Evolutionary conservation across 2,329 filamentous ascomycete species (phyloP), one percentile per base, ranked within the genome.

Genomic region (Cladosporium sp.): DNA sequence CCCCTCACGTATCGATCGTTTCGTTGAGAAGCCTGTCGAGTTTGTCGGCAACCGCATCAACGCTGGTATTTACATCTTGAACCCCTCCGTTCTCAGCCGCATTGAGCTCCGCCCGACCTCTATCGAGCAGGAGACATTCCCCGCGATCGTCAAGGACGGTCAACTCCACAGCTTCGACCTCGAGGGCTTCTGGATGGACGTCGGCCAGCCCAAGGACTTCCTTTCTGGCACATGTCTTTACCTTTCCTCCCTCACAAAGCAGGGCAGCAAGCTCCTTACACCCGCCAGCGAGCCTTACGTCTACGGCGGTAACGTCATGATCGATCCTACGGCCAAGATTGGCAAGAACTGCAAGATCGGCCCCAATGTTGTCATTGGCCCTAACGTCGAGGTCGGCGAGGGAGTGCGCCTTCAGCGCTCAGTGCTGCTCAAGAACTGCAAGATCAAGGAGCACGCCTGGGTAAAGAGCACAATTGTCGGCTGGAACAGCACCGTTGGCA

Each of bases 41-140:
- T 97, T 97, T 72, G 93, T 97, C 58, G 93, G 93, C 69, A 97
- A 97, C 84, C 89, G 93, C 65, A 97, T 97, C 83, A 97, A 97
- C 70, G 94, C 93, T 66, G 94, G 94, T 78, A 90, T 97, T 77
- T 97, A 97, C 82, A 96, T 97, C 69, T 83, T 97, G 70, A 97
- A 97, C 82, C 91, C 92, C 49, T 91, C 88, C 52, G 86, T 97
- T 39, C 85, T 99, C 60, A 80, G 87, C 65, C 89, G 93, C 74
- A 97, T 99, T 70, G 93, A 97, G 76, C 86, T 97, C 64, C 90
- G 93, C 61, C 94, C 94, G 40, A 97, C 93, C 51, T 96, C 91
- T 6, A 99, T 97, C 73, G 93, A 99, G 79, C 93, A 97, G 79
- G 94, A 97, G 80, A 97, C 91, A 34, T 99, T 99, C 89, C 93